Conservation (phyloP, 148 eudicot species). For the Camellia lanceoleosa region DNA sequence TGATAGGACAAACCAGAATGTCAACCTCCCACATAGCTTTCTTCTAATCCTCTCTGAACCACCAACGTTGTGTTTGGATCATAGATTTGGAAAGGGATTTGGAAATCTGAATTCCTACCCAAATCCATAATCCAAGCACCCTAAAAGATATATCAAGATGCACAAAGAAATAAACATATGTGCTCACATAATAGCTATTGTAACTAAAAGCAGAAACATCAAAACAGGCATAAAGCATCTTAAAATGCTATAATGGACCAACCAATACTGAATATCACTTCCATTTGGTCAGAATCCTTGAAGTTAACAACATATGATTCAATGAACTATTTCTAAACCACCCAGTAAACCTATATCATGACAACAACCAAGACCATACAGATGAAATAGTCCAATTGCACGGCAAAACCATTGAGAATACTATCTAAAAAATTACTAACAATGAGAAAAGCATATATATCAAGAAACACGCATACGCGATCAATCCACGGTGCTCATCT, state of each 20-base stretch:
- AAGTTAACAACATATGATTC: background rate
- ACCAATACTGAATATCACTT: background rate
- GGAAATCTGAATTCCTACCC: too few relatives aligned
- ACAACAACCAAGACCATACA: background rate
- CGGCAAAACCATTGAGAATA: background rate
- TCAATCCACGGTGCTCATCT: constrained; percentile 58
- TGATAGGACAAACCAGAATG: background rate
- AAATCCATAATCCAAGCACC: too few relatives aligned
- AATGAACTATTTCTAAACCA: background rate
- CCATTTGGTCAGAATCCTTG: background rate
- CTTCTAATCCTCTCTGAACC: background rate
- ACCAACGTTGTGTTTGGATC: background rate
- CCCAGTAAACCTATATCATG: background rate
- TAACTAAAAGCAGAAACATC: background rate
- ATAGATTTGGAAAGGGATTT: too few relatives aligned
- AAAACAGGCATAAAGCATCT: background rate
- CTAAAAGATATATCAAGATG: background rate
- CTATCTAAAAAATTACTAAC: constrained; percentile 38
- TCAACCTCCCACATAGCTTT: background rate
- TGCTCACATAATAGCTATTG: background rate
- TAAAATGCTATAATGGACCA: background rate
- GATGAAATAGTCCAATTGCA: background rate
- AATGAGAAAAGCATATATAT: constrained; percentile 56
- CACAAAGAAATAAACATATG: background rate
- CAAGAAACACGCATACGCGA: constrained; percentile 61